Conservation (phyloP, 2,329 filamentous ascomycete species). For the Paradendryphiella salina region DNA sequence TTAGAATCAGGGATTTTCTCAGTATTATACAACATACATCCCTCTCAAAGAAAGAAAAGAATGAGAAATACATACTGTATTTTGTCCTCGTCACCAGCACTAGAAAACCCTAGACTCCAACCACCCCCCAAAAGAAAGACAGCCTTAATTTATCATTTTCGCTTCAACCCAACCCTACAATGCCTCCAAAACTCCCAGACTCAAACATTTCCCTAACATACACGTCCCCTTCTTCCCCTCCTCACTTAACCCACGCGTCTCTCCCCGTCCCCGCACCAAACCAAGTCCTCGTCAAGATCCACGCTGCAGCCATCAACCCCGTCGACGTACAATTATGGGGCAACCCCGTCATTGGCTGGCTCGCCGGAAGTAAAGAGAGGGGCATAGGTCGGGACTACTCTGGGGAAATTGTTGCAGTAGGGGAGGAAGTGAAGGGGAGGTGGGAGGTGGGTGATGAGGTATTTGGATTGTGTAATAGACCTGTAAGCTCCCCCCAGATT, state of each 20-base stretch:
- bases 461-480: conserved; percentile 30
- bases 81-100: too few relatives aligned
- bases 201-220: conserved; percentile 36
- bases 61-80: too few relatives aligned
- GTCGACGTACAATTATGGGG: conserved; percentile 48
- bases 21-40: too few relatives aligned
- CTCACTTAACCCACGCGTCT: conserved; percentile 28
- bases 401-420: conserved; percentile 47
- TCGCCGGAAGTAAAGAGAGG: conserved; percentile 34
- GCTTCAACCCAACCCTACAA: background rate
- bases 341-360: conserved; percentile 34
- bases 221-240: conserved; percentile 26
- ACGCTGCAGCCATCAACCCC: conserved; percentile 53
- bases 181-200: conserved; percentile 18
- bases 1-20: too few relatives aligned
- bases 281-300: conserved; percentile 47
- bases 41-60: too few relatives aligned
- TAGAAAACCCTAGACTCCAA: too few relatives aligned
- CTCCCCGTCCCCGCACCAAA: conserved; percentile 18
- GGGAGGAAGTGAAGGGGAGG: conserved; percentile 15
- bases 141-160: background rate
- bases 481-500: conserved; percentile 10
- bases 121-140: background rate
- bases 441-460: conserved; percentile 33
- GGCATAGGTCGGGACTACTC: conserved; percentile 54